These are phyloP conservation scores for Gossypium lobatum DNA, from an alignment of 441 rosid genomes.

Conservation along the genomic window DNA sequence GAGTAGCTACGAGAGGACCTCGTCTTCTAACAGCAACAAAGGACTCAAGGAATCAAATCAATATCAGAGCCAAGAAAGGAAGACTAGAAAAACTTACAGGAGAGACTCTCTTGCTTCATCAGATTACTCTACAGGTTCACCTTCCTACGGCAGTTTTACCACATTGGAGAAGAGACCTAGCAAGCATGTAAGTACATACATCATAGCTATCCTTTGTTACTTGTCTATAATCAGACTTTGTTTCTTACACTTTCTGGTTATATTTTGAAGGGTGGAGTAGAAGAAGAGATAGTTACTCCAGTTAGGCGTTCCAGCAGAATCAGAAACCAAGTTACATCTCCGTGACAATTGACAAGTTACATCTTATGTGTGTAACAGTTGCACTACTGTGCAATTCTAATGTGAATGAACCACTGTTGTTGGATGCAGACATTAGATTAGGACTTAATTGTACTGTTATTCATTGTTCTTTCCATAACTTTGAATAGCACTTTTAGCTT, in stretches of 20 bases:
- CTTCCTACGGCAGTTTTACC: slow-evolving; percentile 83
- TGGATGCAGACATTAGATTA: slow-evolving; percentile 18
- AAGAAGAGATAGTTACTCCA: slow-evolving; percentile 59
- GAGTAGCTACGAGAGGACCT: slow-evolving; percentile 52
- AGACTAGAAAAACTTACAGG: slow-evolving; percentile 25
- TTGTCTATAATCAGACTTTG: not conserved
- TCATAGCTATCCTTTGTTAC: not conserved
- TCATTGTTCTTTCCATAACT: not conserved
- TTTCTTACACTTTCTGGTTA: slow-evolving; percentile 13
- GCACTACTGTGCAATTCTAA: slow-evolving; percentile 17
- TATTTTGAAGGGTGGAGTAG: slow-evolving; percentile 31
- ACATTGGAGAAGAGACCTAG: slow-evolving; percentile 59
- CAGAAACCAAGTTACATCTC: slow-evolving; percentile 47
- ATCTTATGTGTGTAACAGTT: not conserved
- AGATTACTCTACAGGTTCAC: slow-evolving; percentile 50
- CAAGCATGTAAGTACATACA: slow-evolving; percentile 43
- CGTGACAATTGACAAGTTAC: slow-evolving; percentile 23
- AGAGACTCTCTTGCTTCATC: slow-evolving; percentile 79
- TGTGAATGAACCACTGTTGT: slow-evolving; percentile 9
- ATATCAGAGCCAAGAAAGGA: slow-evolving; percentile 47
- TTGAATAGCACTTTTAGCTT: not conserved
- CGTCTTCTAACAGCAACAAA: slow-evolving; percentile 32
- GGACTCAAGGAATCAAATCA: slow-evolving; percentile 25
- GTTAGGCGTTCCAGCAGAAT: slow-evolving; percentile 87
- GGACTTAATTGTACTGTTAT: slow-evolving; percentile 12